A percentile compares a stretch with the other conserved stretches of the same genome.
Evolutionary conservation across 495 filamentous ascomycete genomes (phyloP).

Genomic region (Neurospora tetraspora): DNA sequence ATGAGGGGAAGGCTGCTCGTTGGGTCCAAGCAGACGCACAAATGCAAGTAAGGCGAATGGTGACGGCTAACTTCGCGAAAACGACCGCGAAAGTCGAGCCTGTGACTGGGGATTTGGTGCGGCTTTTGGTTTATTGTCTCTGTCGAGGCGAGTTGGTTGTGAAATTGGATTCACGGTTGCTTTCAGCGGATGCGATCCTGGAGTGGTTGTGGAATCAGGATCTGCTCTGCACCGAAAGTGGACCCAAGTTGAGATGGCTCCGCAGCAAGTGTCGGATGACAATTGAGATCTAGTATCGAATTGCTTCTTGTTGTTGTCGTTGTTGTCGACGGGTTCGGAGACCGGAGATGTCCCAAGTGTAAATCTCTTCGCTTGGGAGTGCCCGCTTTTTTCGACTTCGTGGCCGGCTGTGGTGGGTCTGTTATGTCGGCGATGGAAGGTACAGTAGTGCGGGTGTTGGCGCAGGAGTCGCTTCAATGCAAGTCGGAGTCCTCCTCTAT

Average conservation of each 20-base stretch:
- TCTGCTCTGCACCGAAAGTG: conserved; percentile 25
- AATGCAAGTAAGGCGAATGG: conserved; percentile 11
- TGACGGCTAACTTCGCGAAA: conserved; percentile 8
- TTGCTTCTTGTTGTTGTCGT: neutral
- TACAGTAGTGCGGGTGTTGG: neutral
- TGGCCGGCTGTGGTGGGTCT: conserved; percentile 1
- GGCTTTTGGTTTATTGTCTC: neutral
- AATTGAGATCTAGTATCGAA: neutral
- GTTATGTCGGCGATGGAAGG: neutral
- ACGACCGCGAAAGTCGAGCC: conserved; percentile 14
- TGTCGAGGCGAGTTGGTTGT: neutral
- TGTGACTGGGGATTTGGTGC: neutral
- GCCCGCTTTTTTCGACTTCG: neutral
- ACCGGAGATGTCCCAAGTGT: neutral
- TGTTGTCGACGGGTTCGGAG: neutral
- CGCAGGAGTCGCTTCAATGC: neutral
- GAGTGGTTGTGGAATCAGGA: conserved; percentile 1
- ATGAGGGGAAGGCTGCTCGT: conserved; percentile 19
- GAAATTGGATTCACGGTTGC: neutral
- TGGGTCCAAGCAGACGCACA: conserved; percentile 17
- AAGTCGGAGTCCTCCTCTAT: neutral
- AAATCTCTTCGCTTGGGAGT: neutral
- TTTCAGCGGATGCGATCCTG: conserved; percentile 15
- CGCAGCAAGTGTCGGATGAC: neutral
- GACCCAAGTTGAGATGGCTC: neutral